phyloP scores from a whole-genome alignment of 352 stramenopile species.

The Phytophthora constricta region DNA sequence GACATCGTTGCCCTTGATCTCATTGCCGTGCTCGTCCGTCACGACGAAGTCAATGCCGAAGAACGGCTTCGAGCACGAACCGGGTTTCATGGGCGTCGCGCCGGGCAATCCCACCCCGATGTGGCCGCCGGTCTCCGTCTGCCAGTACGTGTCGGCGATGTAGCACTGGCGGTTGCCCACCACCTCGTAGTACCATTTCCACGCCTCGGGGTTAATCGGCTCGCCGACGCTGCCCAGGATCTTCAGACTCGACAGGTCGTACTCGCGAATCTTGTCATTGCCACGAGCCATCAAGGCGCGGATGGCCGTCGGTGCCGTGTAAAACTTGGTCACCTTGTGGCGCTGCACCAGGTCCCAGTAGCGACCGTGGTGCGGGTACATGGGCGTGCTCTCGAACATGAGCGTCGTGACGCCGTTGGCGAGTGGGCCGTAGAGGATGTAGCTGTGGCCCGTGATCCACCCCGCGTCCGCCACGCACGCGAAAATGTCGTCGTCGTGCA shows the following conservation, averaged over 20 bases:
- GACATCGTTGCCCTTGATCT: constrained; percentile 81
- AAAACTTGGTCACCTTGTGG: constrained; percentile 97
- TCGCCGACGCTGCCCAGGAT: constrained; percentile 97
- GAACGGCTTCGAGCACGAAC: constrained; percentile 94
- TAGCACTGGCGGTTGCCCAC: constrained; percentile 88
- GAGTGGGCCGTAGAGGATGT: constrained; percentile 97
- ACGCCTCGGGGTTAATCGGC: constrained; percentile 98
- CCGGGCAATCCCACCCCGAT: constrained; percentile 94
- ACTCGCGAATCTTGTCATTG: constrained; percentile 88
- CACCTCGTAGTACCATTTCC: constrained; percentile 96
- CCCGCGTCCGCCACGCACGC: constrained; percentile 95
- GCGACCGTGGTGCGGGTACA: constrained; percentile 94
- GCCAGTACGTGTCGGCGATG: constrained; percentile 98
- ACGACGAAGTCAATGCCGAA: constrained; percentile 95
- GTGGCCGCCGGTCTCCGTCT: constrained; percentile 97
- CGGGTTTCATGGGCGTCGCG: constrained; percentile 89
- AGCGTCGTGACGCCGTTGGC: constrained; percentile 96
- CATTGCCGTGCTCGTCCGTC: constrained; percentile 84
- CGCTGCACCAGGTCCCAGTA: constrained; percentile 97
- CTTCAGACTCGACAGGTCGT: constrained; percentile 74
- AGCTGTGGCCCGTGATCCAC: constrained; percentile 98
- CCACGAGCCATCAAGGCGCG: constrained; percentile 97
- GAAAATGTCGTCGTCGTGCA: constrained; percentile 93
- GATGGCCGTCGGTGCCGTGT: constrained; percentile 95
- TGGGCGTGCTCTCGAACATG: constrained; percentile 98